Base-by-base conservation (phyloP, 2,329 filamentous ascomycete genomes). In the Coniochaeta hoffmannii region DNA sequence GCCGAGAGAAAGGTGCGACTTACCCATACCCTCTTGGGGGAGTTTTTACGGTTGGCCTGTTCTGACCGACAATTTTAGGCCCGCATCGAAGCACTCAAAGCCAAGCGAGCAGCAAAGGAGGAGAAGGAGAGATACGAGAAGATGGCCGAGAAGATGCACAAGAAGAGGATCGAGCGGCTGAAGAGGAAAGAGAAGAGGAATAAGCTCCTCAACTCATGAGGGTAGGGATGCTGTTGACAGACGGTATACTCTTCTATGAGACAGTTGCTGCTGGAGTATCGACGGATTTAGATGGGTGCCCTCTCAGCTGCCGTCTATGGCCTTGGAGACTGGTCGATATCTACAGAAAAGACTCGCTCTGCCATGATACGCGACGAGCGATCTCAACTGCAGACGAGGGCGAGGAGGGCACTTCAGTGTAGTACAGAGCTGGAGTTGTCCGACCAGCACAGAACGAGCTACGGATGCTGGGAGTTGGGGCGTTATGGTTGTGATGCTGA, bases 121-220 rank as follows among this genome's bases (percentile, higher is more conserved):
- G 94, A 97, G 77, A 91, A 88, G 72, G 90, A 92, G 66, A 80
- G 93, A 63, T 97, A 93, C 69, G 90, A 91, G 71, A 90, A 92
- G 77, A 83, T 99, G 83, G 93, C 91, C 19, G 90, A 91, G 75
- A 97, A 94, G 77, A 97, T 99, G 94, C 93, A 97, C 76, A 85
- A 83, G 73, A 97, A 96, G 80, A 82, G 92, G 59, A 87, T 97
- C 12, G 94, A 99, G 74, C 83, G 94, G 64, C 73, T 96, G 72
- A 96, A 91, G 85, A 83, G 92, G 68, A 89, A 90, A 72, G 94
- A 99, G 79, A 97, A 97, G 86, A 85, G 94, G 68, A 99, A 93
- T 73, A 94, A 93, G 76, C 74, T 90, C 69, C 68, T 88, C 65
- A 86, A 86, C 69, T 86, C 83, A 58, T 87, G 76, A 81, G 59